Percentiles rank a stretch among this genome's conserved stretches.
These are phyloP conservation scores for Glycyrrhiza uralensis DNA, from an alignment of 306 rosid genomes.

Conservation along the genomic window DNA sequence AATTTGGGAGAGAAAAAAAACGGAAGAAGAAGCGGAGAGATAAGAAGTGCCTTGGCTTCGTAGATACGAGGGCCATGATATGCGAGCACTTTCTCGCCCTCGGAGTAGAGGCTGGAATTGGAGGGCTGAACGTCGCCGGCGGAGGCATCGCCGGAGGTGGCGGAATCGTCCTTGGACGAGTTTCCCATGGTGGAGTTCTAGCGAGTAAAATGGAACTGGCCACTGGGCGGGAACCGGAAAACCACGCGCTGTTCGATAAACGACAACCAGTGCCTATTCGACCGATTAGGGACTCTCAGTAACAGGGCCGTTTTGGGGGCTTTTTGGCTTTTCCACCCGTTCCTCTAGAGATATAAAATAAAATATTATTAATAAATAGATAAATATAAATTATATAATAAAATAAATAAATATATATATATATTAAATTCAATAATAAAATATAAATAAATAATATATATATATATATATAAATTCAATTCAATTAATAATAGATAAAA, in stretches of 20 bases:
- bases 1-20: not conserved
- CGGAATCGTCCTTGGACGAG: slow-evolving; percentile 65
- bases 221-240: slow-evolving; percentile 36
- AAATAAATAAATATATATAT: too few species aligned
- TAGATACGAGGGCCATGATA: slow-evolving; percentile 91
- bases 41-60: slow-evolving; percentile 72
- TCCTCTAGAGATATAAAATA: too few species aligned
- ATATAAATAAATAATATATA: too few species aligned
- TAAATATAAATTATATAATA: too few species aligned
- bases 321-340: not conserved
- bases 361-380: too few species aligned
- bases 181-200: slow-evolving; percentile 54
- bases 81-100: slow-evolving; percentile 86
- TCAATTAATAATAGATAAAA: too few species aligned
- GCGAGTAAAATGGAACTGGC: slow-evolving; percentile 9
- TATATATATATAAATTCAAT: too few species aligned
- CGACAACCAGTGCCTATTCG: not conserved
- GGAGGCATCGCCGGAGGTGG: slow-evolving; percentile 67
- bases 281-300: not conserved
- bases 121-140: slow-evolving; percentile 63
- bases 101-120: slow-evolving; percentile 49
- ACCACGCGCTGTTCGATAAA: slow-evolving; percentile 2
- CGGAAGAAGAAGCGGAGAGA: not conserved
- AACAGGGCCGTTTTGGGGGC: not conserved
- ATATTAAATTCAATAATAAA: too few species aligned